Conservation (phyloP, 1,284 basidiomycete genomes). For the Rhodotorula sp. region DNA sequence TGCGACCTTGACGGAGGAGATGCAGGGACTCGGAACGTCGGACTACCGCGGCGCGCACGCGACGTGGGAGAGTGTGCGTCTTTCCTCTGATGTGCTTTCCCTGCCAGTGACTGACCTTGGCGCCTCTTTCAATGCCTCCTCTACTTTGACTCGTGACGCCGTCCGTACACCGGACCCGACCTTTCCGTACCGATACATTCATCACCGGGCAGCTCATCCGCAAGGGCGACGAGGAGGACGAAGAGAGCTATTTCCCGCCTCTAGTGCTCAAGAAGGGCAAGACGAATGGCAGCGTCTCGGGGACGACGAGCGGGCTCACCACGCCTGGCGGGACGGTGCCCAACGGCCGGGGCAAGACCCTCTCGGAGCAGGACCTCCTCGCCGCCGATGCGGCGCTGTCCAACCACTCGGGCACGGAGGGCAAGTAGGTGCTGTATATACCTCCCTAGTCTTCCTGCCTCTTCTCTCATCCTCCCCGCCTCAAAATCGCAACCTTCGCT, state of each 20-base stretch:
- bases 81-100: no score
- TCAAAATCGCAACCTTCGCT: no score
- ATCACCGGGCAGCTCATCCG: neutral
- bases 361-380: slow-evolving; percentile 79
- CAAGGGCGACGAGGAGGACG: slow-evolving; percentile 63
- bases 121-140: no score
- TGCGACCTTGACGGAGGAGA: slow-evolving; percentile 79
- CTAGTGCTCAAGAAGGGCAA: slow-evolving; percentile 66
- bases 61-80: slow-evolving; percentile 35
- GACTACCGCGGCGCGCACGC: slow-evolving; percentile 63
- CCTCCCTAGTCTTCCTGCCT: no score
- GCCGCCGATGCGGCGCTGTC: slow-evolving; percentile 77
- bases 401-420: slow-evolving; percentile 18
- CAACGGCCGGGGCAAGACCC: slow-evolving; percentile 59
- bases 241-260: slow-evolving; percentile 85
- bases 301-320: slow-evolving; percentile 75
- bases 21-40: slow-evolving; percentile 81
- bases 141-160: neutral
- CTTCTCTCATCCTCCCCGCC: no score
- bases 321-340: slow-evolving; percentile 68
- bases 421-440: neutral
- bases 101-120: no score
- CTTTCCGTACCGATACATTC: no score
- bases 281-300: slow-evolving; percentile 62
- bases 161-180: neutral